Percentiles rank a stretch among this genome's conserved stretches.
Conservation (phyloP, 1,139 yeast species). For the Lizanozyma gosingica region DNA sequence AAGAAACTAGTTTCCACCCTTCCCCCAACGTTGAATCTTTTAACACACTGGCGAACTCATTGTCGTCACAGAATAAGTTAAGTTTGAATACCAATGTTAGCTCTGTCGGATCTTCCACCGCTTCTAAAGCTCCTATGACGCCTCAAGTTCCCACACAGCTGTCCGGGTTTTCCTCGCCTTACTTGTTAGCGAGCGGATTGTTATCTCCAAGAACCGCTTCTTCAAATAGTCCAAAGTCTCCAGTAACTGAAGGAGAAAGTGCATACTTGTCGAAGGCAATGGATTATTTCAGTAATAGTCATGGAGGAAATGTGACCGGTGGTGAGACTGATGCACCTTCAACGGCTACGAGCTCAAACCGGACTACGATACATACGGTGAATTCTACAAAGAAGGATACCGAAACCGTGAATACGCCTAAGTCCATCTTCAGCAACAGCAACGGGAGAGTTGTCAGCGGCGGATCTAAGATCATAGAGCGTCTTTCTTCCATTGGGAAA, state of each 20-base stretch:
- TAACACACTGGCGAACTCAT: not conserved
- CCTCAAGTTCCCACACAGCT: not conserved
- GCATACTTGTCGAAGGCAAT: not conserved
- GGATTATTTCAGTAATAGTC: not conserved
- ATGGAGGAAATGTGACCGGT: not conserved
- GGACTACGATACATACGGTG: not conserved
- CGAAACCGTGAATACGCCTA: slow-evolving; percentile 12
- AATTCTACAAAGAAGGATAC: not conserved
- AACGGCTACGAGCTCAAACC: not conserved
- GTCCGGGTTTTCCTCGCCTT: slow-evolving; percentile 51
- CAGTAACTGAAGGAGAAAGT: not conserved
- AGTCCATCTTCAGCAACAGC: slow-evolving; percentile 15
- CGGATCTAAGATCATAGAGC: slow-evolving; percentile 22
- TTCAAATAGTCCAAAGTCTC: not conserved
- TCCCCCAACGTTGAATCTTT: not conserved
- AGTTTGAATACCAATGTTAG: not conserved
- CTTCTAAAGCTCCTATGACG: not conserved
- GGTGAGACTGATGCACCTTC: not conserved
- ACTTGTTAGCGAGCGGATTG: slow-evolving; percentile 47
- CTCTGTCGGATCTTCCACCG: not conserved
- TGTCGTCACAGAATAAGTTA: not conserved
- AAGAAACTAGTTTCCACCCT: not conserved
- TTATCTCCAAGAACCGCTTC: slow-evolving; percentile 31
- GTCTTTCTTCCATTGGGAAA: slow-evolving; percentile 28
- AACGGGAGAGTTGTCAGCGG: slow-evolving; percentile 20